Conservation (phyloP, 768 basidiomycete species). For the Agaricus blazei region DNA sequence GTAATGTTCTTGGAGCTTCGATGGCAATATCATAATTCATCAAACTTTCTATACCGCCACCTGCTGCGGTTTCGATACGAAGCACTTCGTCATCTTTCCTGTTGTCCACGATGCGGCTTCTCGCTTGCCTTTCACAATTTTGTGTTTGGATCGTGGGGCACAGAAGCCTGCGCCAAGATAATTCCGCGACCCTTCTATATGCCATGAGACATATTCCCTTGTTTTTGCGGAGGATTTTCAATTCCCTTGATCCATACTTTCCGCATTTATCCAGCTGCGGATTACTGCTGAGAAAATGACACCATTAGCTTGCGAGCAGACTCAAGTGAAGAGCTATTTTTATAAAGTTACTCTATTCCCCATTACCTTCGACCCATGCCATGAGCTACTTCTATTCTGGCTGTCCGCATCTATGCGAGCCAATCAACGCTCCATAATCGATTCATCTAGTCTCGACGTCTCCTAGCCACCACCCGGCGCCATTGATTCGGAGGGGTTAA, state of each 20-base stretch:
- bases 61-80: not conserved
- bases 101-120: not conserved
- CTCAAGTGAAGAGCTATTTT: not conserved
- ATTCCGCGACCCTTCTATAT: not conserved
- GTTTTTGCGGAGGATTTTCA: not conserved
- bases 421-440: not conserved
- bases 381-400: not conserved
- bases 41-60: not conserved
- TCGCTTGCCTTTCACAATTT: not conserved
- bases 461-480: not conserved
- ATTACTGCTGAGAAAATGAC: not conserved
- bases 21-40: not conserved
- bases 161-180: not conserved
- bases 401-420: not conserved
- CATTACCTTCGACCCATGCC: not conserved
- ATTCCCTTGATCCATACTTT: not conserved
- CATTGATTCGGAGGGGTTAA: not conserved
- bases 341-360: not conserved
- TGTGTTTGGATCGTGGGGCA: not conserved
- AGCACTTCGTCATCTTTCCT: not conserved
- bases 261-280: not conserved
- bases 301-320: not conserved
- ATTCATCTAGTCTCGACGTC: not conserved
- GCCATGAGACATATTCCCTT: not conserved
- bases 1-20: conserved; percentile 1